Evolutionary conservation across 768 basidiomycete genomes (phyloP).

Genomic region (Obba rivulosa): DNA sequence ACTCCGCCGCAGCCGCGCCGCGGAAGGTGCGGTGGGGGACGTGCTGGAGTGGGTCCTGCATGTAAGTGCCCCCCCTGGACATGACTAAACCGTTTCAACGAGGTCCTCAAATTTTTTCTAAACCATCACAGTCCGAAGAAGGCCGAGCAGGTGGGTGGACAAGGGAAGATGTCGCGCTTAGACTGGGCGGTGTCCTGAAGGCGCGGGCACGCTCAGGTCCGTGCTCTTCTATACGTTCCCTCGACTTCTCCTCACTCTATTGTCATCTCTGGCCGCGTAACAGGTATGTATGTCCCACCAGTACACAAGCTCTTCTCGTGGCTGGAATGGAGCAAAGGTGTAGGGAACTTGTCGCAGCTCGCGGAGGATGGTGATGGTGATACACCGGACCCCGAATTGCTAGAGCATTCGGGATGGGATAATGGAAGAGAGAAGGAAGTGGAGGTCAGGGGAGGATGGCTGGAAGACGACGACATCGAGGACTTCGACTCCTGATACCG

Average conservation of each 20-base stretch:
- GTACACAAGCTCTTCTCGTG: constrained; percentile 49
- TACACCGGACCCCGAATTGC: not conserved
- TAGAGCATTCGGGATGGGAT: no score
- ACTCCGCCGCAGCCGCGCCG: constrained; percentile 51
- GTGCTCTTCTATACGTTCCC: constrained; percentile 1
- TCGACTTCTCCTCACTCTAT: constrained; percentile 5
- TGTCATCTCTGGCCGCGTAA: not conserved
- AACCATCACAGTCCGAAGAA: not conserved
- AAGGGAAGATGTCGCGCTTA: constrained; percentile 43
- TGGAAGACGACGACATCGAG: constrained; percentile 29
- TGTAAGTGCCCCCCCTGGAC: constrained; percentile 11
- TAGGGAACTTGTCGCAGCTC: constrained; percentile 9
- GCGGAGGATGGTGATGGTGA: constrained; percentile 17
- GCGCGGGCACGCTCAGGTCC: constrained; percentile 32
- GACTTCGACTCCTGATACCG: no score
- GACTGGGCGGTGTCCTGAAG: constrained; percentile 56
- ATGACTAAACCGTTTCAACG: not conserved
- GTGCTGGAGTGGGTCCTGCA: constrained; percentile 52
- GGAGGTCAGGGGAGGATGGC: constrained; percentile 26
- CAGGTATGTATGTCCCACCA: constrained; percentile 5
- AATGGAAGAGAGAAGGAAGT: constrained; percentile 20
- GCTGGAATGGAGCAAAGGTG: constrained; percentile 35
- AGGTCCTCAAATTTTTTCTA: not conserved
- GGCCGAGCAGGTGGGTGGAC: constrained; percentile 40
- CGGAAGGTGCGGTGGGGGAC: constrained; percentile 52